Evolutionary conservation across 192 early-diverging fungal genomes (phyloP), one percentile per base, ranked within the genome.

Genomic region (Coemansia nantahalensis): DNA sequence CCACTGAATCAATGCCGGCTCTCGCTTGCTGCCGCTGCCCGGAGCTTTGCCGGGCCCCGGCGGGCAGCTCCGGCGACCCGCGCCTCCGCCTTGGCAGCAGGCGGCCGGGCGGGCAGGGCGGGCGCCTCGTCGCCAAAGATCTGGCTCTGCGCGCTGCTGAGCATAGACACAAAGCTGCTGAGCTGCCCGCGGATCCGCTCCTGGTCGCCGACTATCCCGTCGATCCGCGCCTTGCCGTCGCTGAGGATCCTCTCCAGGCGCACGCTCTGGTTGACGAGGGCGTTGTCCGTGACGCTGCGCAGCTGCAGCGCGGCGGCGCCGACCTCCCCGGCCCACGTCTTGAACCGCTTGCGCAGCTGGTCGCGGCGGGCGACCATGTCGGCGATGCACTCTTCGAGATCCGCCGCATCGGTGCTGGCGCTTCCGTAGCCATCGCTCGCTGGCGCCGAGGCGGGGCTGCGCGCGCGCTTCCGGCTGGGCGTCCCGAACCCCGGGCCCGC

Each of bases 241-340:
- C 44, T 26, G 14, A 74, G 45, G 4, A 66, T 66, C 9, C 48
- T 40, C 39, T 74, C 70, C 32, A 74, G 59, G 17, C 55, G 50
- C 38, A 44, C 48, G 48, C 64, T 74, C 35, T 74, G 63, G 39
- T 74, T 74, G 32, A 74, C 70, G 19, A 74, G 64, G 2, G 70
- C 59, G 15, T 74, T 74, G 38, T 74, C 70, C 3, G 70, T 62
- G 21, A 66, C 33, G 34, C 52, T 37, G 8, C 62, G 48, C 19
- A 74, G 46, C 31, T 38, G 51, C 28, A 43, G 51, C 16, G 64
- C 39, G 10, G 62, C 40, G 9, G 52, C 33, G 17, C 49, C 59
- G 8, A 73, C 51, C 18, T 53, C 38, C 26, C 45, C 45, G 1
- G 69, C 50, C 69, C 69, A 73, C 26, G 56, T 58, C 47, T 74